A percentile compares a stretch with the other conserved stretches of the same genome.
Evolutionary conservation across 768 basidiomycete species (phyloP).

Genomic region (Termitomyces sp.): DNA sequence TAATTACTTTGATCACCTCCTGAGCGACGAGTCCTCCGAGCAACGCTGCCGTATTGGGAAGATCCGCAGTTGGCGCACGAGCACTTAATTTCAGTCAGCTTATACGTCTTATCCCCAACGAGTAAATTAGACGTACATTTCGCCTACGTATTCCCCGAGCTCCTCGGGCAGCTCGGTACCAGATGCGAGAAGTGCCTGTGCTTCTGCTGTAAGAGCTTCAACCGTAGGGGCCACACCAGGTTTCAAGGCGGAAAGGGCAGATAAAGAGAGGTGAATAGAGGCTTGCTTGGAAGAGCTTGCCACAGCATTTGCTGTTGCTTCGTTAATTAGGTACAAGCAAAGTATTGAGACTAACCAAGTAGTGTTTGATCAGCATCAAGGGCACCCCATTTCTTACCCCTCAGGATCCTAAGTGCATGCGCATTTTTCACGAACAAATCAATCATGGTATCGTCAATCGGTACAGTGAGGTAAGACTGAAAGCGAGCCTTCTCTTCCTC

Average conservation of each 20-base stretch:
- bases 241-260: slow-evolving; percentile 42
- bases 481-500: slow-evolving; percentile 61
- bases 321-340: background rate
- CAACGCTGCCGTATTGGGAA: slow-evolving; percentile 92
- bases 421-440: slow-evolving; percentile 79
- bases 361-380: slow-evolving; percentile 44
- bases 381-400: slow-evolving; percentile 57
- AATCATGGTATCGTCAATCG: slow-evolving; percentile 46
- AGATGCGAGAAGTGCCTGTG: slow-evolving; percentile 43
- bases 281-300: slow-evolving; percentile 45
- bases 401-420: slow-evolving; percentile 63
- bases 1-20: slow-evolving; percentile 96
- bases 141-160: slow-evolving; percentile 60
- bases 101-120: background rate
- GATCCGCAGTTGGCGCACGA: slow-evolving; percentile 75
- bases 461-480: slow-evolving; percentile 39
- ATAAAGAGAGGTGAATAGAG: slow-evolving; percentile 70
- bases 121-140: slow-evolving; percentile 54
- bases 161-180: slow-evolving; percentile 47
- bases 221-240: slow-evolving; percentile 32
- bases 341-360: slow-evolving; percentile 29
- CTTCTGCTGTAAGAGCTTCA: slow-evolving; percentile 49
- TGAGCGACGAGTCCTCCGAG: slow-evolving; percentile 93
- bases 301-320: slow-evolving; percentile 35
- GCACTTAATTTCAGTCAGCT: slow-evolving; percentile 40